Conservation (phyloP, 192 early-diverging fungal species). For the Pilaira anomala region DNA sequence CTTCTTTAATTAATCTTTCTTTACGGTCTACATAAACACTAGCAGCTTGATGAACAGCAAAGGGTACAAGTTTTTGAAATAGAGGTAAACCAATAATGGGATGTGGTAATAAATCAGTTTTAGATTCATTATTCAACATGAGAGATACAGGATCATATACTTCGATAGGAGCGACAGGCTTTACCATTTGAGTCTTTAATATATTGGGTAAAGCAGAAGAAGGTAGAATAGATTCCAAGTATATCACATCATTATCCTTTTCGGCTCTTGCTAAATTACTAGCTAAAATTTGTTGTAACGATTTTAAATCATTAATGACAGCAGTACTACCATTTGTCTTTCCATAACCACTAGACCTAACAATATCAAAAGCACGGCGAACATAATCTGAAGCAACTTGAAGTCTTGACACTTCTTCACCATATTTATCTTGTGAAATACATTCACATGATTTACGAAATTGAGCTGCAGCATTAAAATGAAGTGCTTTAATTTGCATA, state of each 20-base stretch:
- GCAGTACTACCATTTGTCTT: constrained; percentile 27
- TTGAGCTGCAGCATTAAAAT: constrained; percentile 77
- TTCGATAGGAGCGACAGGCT: constrained; percentile 51
- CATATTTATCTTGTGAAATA: constrained; percentile 70
- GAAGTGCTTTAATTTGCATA: constrained; percentile 69
- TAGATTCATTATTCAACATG: constrained; percentile 51
- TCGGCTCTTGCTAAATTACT: constrained; percentile 51
- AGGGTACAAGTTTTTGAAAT: constrained; percentile 83
- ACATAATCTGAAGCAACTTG: constrained; percentile 49
- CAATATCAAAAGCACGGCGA: constrained; percentile 42
- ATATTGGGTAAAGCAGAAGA: constrained; percentile 58
- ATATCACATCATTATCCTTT: constrained; percentile 92
- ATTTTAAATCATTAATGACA: constrained; percentile 36
- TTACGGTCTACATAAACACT: constrained; percentile 84
- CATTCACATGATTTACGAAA: constrained; percentile 75
- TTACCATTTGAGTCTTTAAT: constrained; percentile 68
- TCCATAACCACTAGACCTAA: neutral
- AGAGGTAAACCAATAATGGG: constrained; percentile 65
- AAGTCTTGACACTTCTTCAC: constrained; percentile 82
- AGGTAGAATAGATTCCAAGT: constrained; percentile 74
- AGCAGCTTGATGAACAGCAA: constrained; percentile 87
- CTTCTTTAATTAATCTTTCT: constrained; percentile 69
- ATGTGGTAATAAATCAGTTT: constrained; percentile 32
- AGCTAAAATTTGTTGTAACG: constrained; percentile 32
- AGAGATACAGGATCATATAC: constrained; percentile 65